Conservation (phyloP, 352 stramenopile species). For the Phytophthora tubulina region DNA sequence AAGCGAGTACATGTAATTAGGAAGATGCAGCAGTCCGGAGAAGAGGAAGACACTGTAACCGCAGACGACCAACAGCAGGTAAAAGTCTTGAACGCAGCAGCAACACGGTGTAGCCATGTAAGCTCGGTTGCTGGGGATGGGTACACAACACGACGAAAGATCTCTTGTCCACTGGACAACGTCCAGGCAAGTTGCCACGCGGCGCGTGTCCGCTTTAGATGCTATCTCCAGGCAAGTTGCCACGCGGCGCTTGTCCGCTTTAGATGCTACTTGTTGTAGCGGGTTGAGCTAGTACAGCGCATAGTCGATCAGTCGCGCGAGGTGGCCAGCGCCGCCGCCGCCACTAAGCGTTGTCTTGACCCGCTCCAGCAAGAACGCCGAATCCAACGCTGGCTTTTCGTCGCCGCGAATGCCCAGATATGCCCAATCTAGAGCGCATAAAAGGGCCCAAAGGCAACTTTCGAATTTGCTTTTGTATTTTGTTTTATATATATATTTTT, state of each 20-base stretch:
- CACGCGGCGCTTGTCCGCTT: too few species aligned
- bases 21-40: conserved; percentile 50
- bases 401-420: not conserved
- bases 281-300: conserved; percentile 38
- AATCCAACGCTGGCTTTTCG: conserved; percentile 22
- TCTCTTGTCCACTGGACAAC: not conserved
- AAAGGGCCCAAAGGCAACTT: not conserved
- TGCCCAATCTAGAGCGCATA: not conserved
- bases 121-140: not conserved
- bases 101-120: conserved; percentile 18
- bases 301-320: conserved; percentile 33
- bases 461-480: not conserved
- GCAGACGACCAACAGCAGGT: conserved; percentile 65
- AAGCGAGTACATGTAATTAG: conserved; percentile 45
- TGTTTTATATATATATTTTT: too few species aligned
- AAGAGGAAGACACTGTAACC: conserved; percentile 70
- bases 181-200: too few species aligned
- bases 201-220: too few species aligned
- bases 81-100: conserved; percentile 50
- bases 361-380: not conserved
- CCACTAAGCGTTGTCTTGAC: conserved; percentile 20
- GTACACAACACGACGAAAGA: conserved; percentile 31
- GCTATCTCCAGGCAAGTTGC: too few species aligned
- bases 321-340: not conserved
- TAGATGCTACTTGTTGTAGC: conserved; percentile 31